Evolutionary conservation across 768 basidiomycete genomes (phyloP), one percentile per base, ranked within the genome.

Genomic region (Phylloporus sp.): DNA sequence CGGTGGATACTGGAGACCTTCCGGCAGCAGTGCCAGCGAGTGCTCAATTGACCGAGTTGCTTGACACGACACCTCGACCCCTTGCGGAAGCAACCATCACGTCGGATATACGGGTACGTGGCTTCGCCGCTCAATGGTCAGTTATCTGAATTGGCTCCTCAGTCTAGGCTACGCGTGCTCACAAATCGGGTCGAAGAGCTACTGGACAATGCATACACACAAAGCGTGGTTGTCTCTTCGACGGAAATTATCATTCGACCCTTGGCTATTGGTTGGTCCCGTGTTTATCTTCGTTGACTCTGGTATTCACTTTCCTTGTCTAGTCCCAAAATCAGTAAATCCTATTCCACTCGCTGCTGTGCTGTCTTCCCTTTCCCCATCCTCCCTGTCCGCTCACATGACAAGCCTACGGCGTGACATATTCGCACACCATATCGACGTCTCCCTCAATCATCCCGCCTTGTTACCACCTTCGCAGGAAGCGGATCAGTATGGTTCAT

Each of bases 111-210:
- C 80, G 76, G 76, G 89, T 89, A 57, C 28, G 76, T 62, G 10
- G 18, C 22, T 26, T 29, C n/a, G 40, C 58, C n/a, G 42, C 34
- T 12, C 16, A 15, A 31, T 39, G 22, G 10, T 22, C 8, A 3
- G 35, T 39, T 36, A n/a, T 45, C 47, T 58, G 16, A 59, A 18
- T 49, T 15, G 12, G 26, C 18, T 5, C 8, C 16, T 6, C 56
- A 92, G 89, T 74, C 71, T 45, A 80, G 73, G 57, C 76, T 82
- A 52, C 76, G 75, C 53, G 76, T 80, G 9, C 66, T 77, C 23
- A 75, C 76, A 60, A 81, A 85, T 49, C 79, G 79, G 32, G 68
- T 80, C 7, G 82, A 88, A 61, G 90, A 91, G 54, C 82, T 88
- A 59, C 73, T 92, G 22, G 79, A 75, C 56, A 82, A 88, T 42